Evolutionary conservation across 257 asterid species (phyloP).

Genomic region (Gynochthodes officinalis): DNA sequence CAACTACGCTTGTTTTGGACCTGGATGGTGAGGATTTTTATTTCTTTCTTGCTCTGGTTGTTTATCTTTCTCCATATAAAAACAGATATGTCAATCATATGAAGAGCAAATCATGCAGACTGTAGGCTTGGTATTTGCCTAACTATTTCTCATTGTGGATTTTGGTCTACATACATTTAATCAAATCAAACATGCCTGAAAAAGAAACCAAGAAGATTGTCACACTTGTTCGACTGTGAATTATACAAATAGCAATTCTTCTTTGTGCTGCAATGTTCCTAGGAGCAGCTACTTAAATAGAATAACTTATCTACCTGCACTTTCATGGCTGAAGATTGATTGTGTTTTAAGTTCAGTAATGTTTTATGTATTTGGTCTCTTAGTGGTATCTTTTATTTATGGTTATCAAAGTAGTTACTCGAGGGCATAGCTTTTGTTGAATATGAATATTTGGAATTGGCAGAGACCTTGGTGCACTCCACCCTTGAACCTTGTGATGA

Average conservation of each 20-base stretch:
- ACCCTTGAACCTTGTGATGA: slow-evolving; percentile 80
- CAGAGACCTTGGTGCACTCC: slow-evolving; percentile 99
- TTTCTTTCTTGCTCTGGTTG: not conserved
- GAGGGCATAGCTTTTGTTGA: not conserved
- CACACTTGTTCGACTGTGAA: not conserved
- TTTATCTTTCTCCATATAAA: not conserved
- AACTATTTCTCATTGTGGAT: not conserved
- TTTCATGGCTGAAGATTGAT: not conserved
- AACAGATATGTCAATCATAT: not conserved
- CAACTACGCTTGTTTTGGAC: slow-evolving; percentile 88
- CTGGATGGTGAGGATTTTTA: slow-evolving; percentile 68
- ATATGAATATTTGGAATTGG: slow-evolving; percentile 21
- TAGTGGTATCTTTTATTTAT: not conserved
- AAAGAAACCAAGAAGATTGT: not conserved
- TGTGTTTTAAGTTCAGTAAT: not conserved
- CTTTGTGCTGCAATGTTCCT: not conserved
- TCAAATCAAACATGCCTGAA: not conserved
- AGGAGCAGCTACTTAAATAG: not conserved
- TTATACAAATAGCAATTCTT: not conserved
- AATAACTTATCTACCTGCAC: not conserved
- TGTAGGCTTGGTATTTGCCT: not conserved
- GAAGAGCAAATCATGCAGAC: not conserved
- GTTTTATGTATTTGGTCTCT: not conserved
- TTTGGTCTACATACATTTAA: not conserved
- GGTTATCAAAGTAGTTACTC: not conserved